Conservation (phyloP, 805 yeast species). For the Ascoidea asiatica region DNA sequence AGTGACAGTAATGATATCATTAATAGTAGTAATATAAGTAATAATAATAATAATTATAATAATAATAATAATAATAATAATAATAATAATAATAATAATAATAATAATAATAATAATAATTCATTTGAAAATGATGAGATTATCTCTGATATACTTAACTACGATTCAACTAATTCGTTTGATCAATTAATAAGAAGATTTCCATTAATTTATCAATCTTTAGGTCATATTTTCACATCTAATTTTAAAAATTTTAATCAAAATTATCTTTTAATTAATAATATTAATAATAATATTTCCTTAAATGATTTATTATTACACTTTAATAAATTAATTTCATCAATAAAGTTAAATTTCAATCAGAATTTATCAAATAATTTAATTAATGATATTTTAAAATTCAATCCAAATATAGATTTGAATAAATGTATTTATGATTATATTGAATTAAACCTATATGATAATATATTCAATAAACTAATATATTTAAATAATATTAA, state of each 20-base stretch:
- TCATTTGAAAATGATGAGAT: not conserved
- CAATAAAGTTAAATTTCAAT: constrained; percentile 17
- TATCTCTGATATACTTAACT: not conserved
- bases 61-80: constrained; percentile 1
- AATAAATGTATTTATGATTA: constrained; percentile 49
- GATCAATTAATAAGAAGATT: constrained; percentile 25
- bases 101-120: constrained; percentile 4
- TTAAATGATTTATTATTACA: constrained; percentile 15
- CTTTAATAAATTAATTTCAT: constrained; percentile 14
- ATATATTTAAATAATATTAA: constrained; percentile 11
- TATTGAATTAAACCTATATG: constrained; percentile 57
- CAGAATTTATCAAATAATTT: constrained; percentile 13
- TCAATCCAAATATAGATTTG: constrained; percentile 29
- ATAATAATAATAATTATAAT: constrained; percentile 1
- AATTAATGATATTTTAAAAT: constrained; percentile 14
- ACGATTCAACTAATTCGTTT: constrained; percentile 14
- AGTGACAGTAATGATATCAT: not conserved
- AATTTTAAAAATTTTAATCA: constrained; percentile 26
- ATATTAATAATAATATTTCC: no score
- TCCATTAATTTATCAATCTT: constrained; percentile 23
- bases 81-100: not conserved
- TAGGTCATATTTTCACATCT: constrained; percentile 25
- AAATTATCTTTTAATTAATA: no score
- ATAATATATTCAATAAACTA: constrained; percentile 46
- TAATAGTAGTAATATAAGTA: constrained; percentile 1